Conservation (phyloP, 176 grass and related monocot species). For the Aegilops sharonensis region DNA sequence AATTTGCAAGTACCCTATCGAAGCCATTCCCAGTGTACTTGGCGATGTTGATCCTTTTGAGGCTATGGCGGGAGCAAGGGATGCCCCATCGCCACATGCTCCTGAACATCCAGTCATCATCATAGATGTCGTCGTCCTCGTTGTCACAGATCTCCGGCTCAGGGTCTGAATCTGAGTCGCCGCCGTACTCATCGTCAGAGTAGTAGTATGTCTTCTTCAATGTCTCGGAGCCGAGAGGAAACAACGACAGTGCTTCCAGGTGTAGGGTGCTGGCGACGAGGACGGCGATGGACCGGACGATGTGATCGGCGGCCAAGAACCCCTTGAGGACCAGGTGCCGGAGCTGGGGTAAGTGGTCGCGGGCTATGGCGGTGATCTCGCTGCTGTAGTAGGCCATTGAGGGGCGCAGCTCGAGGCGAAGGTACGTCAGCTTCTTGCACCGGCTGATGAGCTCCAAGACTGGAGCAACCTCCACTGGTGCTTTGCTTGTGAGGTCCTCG, state of each 20-base stretch:
- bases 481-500: not conserved
- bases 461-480: too few relatives aligned
- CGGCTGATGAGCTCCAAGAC: too few relatives aligned
- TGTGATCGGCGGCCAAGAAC: not conserved
- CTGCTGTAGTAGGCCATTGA: not conserved
- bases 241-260: too few relatives aligned
- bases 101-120: not conserved
- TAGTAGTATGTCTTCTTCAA: not conserved
- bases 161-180: not conserved
- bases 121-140: not conserved
- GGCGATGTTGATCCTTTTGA: not conserved
- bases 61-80: not conserved
- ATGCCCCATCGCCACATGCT: not conserved
- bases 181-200: not conserved
- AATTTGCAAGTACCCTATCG: not conserved
- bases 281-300: not conserved
- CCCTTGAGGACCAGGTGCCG: constrained; percentile 23
- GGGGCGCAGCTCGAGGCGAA: not conserved
- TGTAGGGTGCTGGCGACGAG: not conserved
- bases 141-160: not conserved
- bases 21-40: too few relatives aligned
- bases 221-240: too few relatives aligned
- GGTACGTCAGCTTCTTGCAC: not conserved
- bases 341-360: not conserved
- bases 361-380: not conserved